Percentiles rank a stretch among this genome's conserved stretches.
Conservation (phyloP, 805 yeast genomes). For the Maudiozyma serrabonitensis region DNA sequence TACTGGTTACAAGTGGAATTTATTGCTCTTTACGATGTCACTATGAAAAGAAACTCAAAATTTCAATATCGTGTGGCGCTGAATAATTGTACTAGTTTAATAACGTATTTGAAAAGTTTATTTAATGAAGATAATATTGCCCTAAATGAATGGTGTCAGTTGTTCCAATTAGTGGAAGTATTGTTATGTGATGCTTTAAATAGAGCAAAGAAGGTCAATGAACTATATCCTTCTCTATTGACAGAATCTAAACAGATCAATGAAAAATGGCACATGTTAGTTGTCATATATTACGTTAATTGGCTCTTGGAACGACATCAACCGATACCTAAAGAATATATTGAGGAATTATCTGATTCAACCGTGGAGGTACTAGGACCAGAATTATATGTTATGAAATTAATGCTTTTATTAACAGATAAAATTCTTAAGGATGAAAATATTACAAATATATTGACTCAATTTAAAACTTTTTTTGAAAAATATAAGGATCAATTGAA, state of each 20-base stretch:
- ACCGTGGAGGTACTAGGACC: neutral
- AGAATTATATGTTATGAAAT: conserved; percentile 19
- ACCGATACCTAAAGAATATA: conserved; percentile 5
- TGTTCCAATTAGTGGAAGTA: conserved; percentile 14
- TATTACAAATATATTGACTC: conserved; percentile 17
- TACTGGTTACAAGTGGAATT: conserved; percentile 19
- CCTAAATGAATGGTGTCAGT: conserved; percentile 10
- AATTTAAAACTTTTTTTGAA: conserved; percentile 20
- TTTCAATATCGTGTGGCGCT: conserved; percentile 19
- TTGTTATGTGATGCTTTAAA: conserved; percentile 8
- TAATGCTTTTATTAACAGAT: conserved; percentile 14
- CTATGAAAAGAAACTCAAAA: conserved; percentile 9
- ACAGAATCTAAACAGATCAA: neutral
- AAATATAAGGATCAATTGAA: conserved; percentile 8
- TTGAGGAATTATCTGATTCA: conserved; percentile 2
- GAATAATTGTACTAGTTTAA: conserved; percentile 15
- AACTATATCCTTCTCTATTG: conserved; percentile 6
- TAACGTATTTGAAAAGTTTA: conserved; percentile 6
- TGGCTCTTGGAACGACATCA: conserved; percentile 13
- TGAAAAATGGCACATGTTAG: conserved; percentile 12
- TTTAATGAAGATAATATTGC: neutral
- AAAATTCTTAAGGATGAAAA: conserved; percentile 21
- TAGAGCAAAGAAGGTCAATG: conserved; percentile 6
- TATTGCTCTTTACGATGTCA: conserved; percentile 13
- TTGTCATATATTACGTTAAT: conserved; percentile 10